phyloP scores from a whole-genome alignment of 768 basidiomycete genomes.

The Daedaleopsis nitida region DNA sequence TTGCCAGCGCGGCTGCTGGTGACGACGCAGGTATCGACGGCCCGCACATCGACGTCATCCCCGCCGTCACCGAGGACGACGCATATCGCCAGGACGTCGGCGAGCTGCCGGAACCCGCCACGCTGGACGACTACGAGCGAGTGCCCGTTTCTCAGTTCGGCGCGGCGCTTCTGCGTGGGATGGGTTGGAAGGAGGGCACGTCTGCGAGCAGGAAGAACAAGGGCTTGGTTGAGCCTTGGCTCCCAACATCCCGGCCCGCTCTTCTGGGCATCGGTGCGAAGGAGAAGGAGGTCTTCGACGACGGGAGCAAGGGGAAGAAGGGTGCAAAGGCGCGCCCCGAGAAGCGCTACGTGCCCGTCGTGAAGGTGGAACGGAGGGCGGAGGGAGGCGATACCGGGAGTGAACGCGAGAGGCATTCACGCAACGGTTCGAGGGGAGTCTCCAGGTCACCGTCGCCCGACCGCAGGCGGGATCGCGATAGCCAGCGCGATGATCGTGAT shows the following conservation, averaged over 20 bases:
- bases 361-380: constrained; percentile 58
- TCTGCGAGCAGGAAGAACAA: constrained; percentile 62
- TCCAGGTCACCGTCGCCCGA: constrained; percentile 51
- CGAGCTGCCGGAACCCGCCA: constrained; percentile 74
- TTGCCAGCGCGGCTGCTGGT: constrained; percentile 54
- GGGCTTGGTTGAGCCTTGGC: constrained; percentile 73
- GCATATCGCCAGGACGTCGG: constrained; percentile 83
- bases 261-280: constrained; percentile 95
- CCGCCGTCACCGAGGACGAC: constrained; percentile 65
- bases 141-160: constrained; percentile 94
- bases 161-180: constrained; percentile 88
- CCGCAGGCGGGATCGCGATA: constrained; percentile 20
- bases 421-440: constrained; percentile 45
- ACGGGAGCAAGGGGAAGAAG: constrained; percentile 60
- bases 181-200: constrained; percentile 92
- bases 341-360: constrained; percentile 80
- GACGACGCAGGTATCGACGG: constrained; percentile 40
- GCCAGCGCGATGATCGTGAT: constrained; percentile 31
- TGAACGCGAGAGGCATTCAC: constrained; percentile 27
- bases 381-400: constrained; percentile 25
- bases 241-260: constrained; percentile 82
- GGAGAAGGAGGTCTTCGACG: constrained; percentile 71
- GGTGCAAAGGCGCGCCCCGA: constrained; percentile 53
- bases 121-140: constrained; percentile 84
- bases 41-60: constrained; percentile 60